These are phyloP conservation scores for Endocarpon pusillum DNA, from an alignment of 495 filamentous ascomycete species.

Conservation along the genomic window DNA sequence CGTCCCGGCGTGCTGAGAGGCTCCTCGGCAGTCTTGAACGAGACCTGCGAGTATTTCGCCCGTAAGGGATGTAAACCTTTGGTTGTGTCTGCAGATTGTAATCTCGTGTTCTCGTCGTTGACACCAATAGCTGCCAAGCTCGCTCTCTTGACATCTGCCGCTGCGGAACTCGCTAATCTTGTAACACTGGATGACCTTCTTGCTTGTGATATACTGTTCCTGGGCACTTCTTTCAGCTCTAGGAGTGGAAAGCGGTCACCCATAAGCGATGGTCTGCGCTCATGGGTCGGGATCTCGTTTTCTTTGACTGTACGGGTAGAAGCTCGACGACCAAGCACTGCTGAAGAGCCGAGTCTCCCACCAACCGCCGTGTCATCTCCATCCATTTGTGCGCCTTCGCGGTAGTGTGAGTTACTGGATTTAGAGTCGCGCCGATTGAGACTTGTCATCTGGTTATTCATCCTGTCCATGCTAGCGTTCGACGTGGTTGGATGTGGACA, in stretches of 20 bases:
- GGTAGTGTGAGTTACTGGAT: background rate
- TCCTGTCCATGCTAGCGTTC: conserved; percentile 12
- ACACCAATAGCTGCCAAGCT: too few species aligned
- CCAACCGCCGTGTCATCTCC: conserved; percentile 21
- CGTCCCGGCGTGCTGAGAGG: background rate
- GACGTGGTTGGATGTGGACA: too few species aligned
- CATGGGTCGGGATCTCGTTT: too few species aligned
- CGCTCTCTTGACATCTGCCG: too few species aligned
- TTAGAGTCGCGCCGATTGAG: conserved; percentile 5
- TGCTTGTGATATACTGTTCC: conserved; percentile 5
- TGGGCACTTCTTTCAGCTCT: conserved; percentile 1
- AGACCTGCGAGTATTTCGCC: background rate
- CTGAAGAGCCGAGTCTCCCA: background rate
- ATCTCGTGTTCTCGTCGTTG: conserved; percentile 1
- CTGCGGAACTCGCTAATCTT: background rate
- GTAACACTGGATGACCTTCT: background rate
- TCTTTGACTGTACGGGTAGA: conserved; percentile 3
- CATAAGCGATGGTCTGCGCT: background rate
- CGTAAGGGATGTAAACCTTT: background rate
- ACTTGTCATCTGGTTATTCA: conserved; percentile 14
- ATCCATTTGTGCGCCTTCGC: conserved; percentile 36
- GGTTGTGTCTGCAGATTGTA: background rate
- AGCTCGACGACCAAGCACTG: conserved; percentile 7
- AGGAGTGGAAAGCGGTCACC: conserved; percentile 1
- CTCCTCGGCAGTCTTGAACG: background rate